Evolutionary conservation across 805 yeast genomes (phyloP).

Genomic region (Saccharomycopsis microspora): DNA sequence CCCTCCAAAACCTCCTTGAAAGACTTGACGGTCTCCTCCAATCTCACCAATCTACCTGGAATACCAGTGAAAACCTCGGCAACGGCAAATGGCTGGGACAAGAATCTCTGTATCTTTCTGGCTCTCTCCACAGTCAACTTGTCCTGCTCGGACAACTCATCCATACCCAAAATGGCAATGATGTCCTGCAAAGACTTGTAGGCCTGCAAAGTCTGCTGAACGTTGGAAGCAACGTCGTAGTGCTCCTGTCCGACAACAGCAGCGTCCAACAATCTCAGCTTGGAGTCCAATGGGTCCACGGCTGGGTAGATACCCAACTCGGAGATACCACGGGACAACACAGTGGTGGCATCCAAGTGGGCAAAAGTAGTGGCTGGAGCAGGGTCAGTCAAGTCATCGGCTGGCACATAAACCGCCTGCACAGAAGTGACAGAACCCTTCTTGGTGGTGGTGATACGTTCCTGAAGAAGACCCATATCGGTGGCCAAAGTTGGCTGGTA

Average conservation of each 20-base stretch:
- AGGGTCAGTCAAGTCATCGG: conserved; percentile 99
- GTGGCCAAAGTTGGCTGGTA: conserved; percentile 99
- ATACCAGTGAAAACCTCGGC: conserved; percentile 99
- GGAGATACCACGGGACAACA: conserved; percentile 98
- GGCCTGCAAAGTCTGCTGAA: conserved; percentile 98
- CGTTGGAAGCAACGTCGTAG: conserved; percentile 87
- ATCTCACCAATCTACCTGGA: conserved; percentile 93
- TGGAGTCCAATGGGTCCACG: conserved; percentile 99
- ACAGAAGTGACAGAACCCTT: conserved; percentile 99
- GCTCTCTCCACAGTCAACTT: conserved; percentile 99
- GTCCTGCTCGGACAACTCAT: conserved; percentile 97
- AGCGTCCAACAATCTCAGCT: conserved; percentile 96
- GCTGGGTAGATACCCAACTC: conserved; percentile 99
- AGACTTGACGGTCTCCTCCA: conserved; percentile 87
- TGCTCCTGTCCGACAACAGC: conserved; percentile 98
- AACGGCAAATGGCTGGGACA: conserved; percentile 99
- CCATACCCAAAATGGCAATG: conserved; percentile 99
- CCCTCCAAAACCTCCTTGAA: conserved; percentile 97
- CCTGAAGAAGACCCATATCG: conserved; percentile 99
- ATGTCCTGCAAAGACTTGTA: conserved; percentile 99
- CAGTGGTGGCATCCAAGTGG: conserved; percentile 99
- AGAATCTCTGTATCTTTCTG: conserved; percentile 99
- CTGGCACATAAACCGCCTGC: conserved; percentile 99
- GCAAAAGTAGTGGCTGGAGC: conserved; percentile 99
- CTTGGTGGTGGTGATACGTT: conserved; percentile 98